These are phyloP conservation scores for Camelina neglecta DNA, from an alignment of 345 rosid species.

Conservation along the genomic window DNA sequence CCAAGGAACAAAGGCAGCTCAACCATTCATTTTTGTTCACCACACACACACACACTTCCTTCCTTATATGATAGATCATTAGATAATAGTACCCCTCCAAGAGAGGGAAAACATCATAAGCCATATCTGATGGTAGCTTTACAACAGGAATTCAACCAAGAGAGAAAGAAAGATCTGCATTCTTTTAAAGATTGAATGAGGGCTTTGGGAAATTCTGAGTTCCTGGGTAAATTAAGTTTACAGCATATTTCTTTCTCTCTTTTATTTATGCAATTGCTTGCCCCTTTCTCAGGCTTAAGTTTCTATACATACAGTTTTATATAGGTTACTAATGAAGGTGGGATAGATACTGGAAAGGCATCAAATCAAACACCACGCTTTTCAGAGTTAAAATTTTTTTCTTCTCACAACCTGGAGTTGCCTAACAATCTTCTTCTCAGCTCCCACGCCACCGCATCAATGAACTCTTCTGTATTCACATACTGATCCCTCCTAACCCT, in stretches of 20 bases:
- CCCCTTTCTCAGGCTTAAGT: background rate
- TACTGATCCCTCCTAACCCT: constrained; percentile 58
- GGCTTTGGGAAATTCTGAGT: background rate
- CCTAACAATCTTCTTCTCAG: constrained; percentile 55
- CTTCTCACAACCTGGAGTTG: constrained; percentile 47
- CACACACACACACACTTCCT: background rate
- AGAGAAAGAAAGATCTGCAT: background rate
- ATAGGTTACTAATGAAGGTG: too few relatives aligned
- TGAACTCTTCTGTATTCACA: constrained; percentile 74
- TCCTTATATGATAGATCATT: background rate
- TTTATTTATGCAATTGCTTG: background rate
- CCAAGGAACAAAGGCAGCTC: constrained; percentile 6
- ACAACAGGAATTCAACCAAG: background rate
- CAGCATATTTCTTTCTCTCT: background rate
- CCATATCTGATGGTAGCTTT: background rate
- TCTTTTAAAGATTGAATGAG: background rate
- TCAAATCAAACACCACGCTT: background rate
- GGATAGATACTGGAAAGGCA: background rate
- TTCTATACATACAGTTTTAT: background rate
- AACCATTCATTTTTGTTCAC: constrained; percentile 31
- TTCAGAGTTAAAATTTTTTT: constrained; percentile 5
- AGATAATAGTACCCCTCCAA: background rate
- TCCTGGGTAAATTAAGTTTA: background rate
- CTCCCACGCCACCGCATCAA: constrained; percentile 72
- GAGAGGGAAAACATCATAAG: background rate